Base-by-base conservation (phyloP, 371 early-diverging fungal genomes). In the Rhizopus microsporus region DNA sequence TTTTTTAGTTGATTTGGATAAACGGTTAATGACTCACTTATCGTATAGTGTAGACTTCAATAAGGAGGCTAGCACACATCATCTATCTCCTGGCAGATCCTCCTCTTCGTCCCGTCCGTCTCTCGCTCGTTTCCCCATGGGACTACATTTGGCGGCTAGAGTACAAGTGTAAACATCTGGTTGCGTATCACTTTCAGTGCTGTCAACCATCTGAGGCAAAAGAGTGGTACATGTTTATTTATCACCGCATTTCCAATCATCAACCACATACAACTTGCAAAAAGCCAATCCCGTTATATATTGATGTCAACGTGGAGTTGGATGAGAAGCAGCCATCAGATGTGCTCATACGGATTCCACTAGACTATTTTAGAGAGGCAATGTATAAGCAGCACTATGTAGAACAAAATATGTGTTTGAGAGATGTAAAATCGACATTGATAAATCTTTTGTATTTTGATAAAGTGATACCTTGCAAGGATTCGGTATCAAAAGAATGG, bases 151-250 rank as follows among this genome's bases (percentile, higher is more conserved):
- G 65, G 65, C 15, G 38, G 9, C 33, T 65, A 13, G 51, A 56
- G 23, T 65, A 44, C 32, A 30, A 60, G 31, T 43, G n/a, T 2
- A 65, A 60, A 32, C 35, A 40, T 1, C 15, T 46, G 2, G 48
- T 65, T 3, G 32, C 60, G 3, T 65, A 48, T 45, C 60, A 65
- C 39, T 65, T 65, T 45, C 60, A 60, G 38, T 53, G 57, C 2
- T 23, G 31, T 0, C 51, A 15, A n/a, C 30, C 54, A 32, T 57
- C 61, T 1, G 61, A 60, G 5, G 56, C 65, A 5, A 57, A 60
- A 49, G 69, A 67, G 34, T 78, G 78, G 78, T 78, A 78, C 56
- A 54, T 72, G 57, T 57, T 68, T 0, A 49, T 78, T 1, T 78
- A 78, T 34, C 44, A 63, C 8, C 7, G 61, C 23, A 23, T 23